phyloP scores from a whole-genome alignment of 225 moss, liverwort and hornwort genomes.

The Neckera pumila region DNA sequence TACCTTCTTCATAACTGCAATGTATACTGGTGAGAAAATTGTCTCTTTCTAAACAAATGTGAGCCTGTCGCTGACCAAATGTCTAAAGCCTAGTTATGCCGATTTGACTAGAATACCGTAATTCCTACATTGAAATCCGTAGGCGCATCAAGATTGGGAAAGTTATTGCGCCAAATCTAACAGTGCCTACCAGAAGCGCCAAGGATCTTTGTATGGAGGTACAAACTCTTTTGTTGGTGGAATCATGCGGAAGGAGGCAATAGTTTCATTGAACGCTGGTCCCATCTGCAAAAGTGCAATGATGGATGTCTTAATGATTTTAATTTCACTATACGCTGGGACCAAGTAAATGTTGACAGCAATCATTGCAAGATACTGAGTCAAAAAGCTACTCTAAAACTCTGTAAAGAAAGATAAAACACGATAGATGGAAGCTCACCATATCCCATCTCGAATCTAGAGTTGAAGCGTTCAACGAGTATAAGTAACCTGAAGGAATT shows the following conservation, averaged over 20 bases:
- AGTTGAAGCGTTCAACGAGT: conserved; percentile 86
- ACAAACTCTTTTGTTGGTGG: conserved; percentile 69
- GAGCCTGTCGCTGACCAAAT: background rate
- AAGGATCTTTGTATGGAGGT: conserved; percentile 92
- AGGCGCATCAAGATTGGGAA: background rate
- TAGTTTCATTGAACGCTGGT: conserved; percentile 39
- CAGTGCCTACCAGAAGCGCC: conserved; percentile 84
- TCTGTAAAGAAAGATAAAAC: background rate
- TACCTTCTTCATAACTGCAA: background rate
- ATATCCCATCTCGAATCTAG: conserved; percentile 64
- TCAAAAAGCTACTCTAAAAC: background rate
- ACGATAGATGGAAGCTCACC: conserved; percentile 25
- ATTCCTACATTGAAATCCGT: background rate
- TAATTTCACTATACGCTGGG: background rate
- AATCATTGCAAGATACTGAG: background rate
- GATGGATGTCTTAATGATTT: background rate
- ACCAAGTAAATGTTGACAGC: background rate
- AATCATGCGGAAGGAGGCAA: conserved; percentile 63
- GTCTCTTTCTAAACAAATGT: background rate
- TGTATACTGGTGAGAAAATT: background rate
- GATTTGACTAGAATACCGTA: background rate
- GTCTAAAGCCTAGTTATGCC: background rate
- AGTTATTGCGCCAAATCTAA: background rate
- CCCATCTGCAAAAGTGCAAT: conserved; percentile 45
- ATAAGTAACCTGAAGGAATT: conserved; percentile 61